These are phyloP conservation scores for Penicillium angulare DNA, from an alignment of 495 filamentous ascomycete genomes.

Conservation along the genomic window DNA sequence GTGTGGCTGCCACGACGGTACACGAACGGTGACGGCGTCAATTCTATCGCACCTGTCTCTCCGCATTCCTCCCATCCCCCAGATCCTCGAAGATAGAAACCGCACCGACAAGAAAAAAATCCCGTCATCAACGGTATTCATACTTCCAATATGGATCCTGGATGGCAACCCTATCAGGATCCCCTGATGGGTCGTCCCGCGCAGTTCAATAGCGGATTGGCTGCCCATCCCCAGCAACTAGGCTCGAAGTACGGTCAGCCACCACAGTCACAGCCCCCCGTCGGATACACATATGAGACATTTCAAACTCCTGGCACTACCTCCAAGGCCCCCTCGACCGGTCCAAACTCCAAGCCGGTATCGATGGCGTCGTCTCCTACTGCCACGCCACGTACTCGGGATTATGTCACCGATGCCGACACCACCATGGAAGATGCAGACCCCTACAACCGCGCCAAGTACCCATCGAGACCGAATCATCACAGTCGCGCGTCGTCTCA, in stretches of 20 bases:
- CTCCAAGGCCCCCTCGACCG: conserved; percentile 47
- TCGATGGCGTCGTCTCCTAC: conserved; percentile 63
- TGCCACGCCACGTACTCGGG: conserved; percentile 64
- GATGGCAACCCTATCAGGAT: conserved; percentile 54
- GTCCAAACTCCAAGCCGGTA: conserved; percentile 53
- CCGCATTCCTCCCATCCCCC: not conserved
- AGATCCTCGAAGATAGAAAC: not conserved
- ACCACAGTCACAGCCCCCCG: conserved; percentile 57
- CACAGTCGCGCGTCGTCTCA: conserved; percentile 62
- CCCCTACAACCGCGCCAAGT: conserved; percentile 77
- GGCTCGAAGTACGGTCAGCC: conserved; percentile 48
- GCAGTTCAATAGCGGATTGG: conserved; percentile 42
- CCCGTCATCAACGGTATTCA: too few species aligned
- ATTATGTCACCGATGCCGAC: conserved; percentile 71
- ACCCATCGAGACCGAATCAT: conserved; percentile 67
- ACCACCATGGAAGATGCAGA: conserved; percentile 92
- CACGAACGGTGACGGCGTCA: conserved; percentile 18
- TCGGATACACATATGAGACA: conserved; percentile 71
- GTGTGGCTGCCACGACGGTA: conserved; percentile 24
- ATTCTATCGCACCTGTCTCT: too few species aligned
- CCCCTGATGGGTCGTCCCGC: conserved; percentile 41
- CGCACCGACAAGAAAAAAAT: too few species aligned
- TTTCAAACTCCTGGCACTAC: conserved; percentile 55
- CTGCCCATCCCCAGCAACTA: conserved; percentile 40
- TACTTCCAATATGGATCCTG: conserved; percentile 45